A percentile compares a stretch with the other conserved stretches of the same genome.
These are phyloP conservation scores for Trichopus zeylanicus DNA, from an alignment of 116 monocot genomes.

Conservation along the genomic window DNA sequence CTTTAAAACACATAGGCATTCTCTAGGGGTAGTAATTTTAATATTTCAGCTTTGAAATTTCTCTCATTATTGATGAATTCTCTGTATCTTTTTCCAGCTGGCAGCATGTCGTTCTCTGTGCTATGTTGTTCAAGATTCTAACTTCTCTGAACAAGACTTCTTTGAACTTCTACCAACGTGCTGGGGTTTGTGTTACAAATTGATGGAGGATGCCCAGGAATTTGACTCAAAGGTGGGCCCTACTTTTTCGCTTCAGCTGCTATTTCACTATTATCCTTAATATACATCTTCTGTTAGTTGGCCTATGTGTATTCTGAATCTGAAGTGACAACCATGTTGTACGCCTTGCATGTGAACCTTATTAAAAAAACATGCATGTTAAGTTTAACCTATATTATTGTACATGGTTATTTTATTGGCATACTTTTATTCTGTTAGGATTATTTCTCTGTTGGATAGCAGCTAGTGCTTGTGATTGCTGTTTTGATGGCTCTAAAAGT, in stretches of 20 bases:
- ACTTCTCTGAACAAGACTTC: conserved; percentile 74
- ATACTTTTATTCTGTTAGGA: no score
- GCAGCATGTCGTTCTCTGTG: conserved; percentile 89
- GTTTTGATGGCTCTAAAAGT: background rate
- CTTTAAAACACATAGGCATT: no score
- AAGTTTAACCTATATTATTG: no score
- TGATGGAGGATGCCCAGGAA: conserved; percentile 84
- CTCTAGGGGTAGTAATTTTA: no score
- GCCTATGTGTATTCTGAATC: background rate
- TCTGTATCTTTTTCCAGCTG: conserved; percentile 43
- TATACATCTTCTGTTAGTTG: no score
- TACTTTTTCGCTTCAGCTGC: background rate
- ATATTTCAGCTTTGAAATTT: conserved; percentile 1
- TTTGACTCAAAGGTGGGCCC: conserved; percentile 92
- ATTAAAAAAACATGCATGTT: background rate
- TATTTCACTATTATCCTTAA: background rate
- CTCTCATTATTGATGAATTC: no score
- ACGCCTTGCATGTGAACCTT: background rate
- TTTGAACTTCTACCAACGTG: conserved; percentile 75
- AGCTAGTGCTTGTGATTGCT: background rate
- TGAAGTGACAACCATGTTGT: background rate
- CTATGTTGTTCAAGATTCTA: conserved; percentile 86
- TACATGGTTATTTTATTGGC: background rate
- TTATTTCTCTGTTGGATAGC: no score
- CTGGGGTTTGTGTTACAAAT: conserved; percentile 80